Evolutionary conservation across 1,139 yeast species (phyloP).

Genomic region (Pichiaceae sp.): DNA sequence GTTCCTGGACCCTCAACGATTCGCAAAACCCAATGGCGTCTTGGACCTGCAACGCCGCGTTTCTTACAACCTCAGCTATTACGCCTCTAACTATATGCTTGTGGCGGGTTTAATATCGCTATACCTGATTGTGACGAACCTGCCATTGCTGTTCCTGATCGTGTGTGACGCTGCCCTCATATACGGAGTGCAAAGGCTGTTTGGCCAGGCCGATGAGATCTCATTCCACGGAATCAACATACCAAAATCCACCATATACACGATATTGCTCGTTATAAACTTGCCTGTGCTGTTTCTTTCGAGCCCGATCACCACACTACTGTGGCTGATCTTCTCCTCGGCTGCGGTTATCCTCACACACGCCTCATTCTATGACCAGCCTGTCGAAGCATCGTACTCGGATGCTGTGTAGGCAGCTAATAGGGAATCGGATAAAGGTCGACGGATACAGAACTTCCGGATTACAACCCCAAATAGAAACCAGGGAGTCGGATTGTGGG

Average conservation of each 20-base stretch:
- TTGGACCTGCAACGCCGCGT: constrained; percentile 47
- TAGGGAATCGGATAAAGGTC: too few relatives aligned
- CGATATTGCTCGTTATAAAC: constrained; percentile 54
- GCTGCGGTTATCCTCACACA: constrained; percentile 74
- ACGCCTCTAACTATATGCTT: constrained; percentile 44
- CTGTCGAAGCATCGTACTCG: constrained; percentile 89
- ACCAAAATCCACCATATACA: constrained; percentile 76
- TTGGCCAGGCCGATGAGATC: constrained; percentile 62
- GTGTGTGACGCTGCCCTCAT: constrained; percentile 49
- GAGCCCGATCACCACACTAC: constrained; percentile 79
- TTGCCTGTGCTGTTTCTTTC: constrained; percentile 71
- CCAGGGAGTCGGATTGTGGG: too few relatives aligned
- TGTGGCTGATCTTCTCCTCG: constrained; percentile 91
- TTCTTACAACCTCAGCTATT: constrained; percentile 44
- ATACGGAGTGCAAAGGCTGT: constrained; percentile 60
- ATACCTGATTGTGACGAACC: constrained; percentile 21
- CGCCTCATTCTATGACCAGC: constrained; percentile 90
- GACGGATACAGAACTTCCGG: too few relatives aligned
- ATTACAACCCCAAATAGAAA: too few relatives aligned
- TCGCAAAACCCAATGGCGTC: constrained; percentile 42
- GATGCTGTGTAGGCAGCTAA: constrained; percentile 47
- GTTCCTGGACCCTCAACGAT: constrained; percentile 46
- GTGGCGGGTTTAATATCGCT: constrained; percentile 28
- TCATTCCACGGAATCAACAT: constrained; percentile 46
- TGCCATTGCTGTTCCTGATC: constrained; percentile 69